These are phyloP conservation scores for Nymphaea thermarum DNA, from an alignment of 164 flowering plant species.

Conservation along the genomic window DNA sequence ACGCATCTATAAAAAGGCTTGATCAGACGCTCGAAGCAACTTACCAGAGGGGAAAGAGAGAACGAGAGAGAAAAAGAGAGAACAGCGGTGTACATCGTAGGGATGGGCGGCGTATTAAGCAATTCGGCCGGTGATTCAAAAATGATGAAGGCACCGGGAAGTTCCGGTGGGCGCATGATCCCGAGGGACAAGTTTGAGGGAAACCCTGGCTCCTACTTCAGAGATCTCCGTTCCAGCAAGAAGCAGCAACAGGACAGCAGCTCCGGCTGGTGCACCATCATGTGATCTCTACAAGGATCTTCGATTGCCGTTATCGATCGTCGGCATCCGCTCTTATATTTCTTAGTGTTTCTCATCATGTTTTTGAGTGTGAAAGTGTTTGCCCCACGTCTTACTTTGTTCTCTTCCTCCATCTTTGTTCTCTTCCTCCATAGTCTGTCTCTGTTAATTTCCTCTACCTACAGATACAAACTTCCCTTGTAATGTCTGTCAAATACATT, in stretches of 20 bases:
- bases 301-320: neutral
- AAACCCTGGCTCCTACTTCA: slow-evolving; percentile 1
- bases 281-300: neutral
- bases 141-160: slow-evolving; percentile 5
- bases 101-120: too few species aligned
- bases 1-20: too few species aligned
- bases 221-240: neutral
- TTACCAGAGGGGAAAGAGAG: too few species aligned
- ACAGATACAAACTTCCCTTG: too few species aligned
- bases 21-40: too few species aligned
- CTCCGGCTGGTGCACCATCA: neutral
- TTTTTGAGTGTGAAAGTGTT: neutral
- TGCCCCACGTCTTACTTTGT: neutral
- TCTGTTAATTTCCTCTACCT: too few species aligned
- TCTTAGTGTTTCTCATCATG: too few species aligned
- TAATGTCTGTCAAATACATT: too few species aligned
- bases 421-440: neutral
- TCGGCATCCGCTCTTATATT: neutral
- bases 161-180: neutral
- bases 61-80: too few species aligned
- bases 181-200: neutral
- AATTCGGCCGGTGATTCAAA: neutral
- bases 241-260: neutral
- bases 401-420: too few species aligned
- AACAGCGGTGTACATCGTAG: too few species aligned